Percentiles rank a stretch among this genome's conserved stretches.
Conservation (phyloP, 768 basidiomycete genomes). For the Termitomyces heimii region DNA sequence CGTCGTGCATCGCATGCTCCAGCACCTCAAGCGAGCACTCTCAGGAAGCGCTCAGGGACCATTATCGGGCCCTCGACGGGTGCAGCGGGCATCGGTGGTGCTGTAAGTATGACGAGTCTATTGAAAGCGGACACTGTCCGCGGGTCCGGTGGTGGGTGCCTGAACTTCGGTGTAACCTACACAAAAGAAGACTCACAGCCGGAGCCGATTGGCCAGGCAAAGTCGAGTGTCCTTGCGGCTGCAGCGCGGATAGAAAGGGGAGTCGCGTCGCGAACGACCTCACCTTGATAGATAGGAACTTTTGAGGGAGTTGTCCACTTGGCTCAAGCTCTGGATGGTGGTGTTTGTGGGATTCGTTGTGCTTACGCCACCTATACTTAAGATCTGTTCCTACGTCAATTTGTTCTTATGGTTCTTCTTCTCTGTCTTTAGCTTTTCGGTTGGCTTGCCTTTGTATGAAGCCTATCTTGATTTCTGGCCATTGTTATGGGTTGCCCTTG, state of each 20-base stretch:
- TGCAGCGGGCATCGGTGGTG: slow-evolving; percentile 15
- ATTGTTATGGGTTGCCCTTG: background rate
- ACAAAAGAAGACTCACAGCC: slow-evolving; percentile 4
- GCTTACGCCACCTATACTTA: background rate
- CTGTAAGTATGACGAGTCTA: slow-evolving; percentile 17
- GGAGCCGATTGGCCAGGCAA: slow-evolving; percentile 9
- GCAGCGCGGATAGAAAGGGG: slow-evolving; percentile 24
- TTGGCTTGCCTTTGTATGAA: background rate
- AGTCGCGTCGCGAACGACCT: background rate
- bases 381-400: background rate
- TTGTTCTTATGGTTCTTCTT: background rate
- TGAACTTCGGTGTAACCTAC: slow-evolving; percentile 16
- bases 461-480: background rate
- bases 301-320: background rate
- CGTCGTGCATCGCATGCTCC: slow-evolving; percentile 22
- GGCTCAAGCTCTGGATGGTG: background rate
- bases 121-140: slow-evolving; percentile 6
- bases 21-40: slow-evolving; percentile 16
- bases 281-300: slow-evolving; percentile 2
- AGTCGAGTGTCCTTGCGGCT: slow-evolving; percentile 20
- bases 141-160: slow-evolving; percentile 16
- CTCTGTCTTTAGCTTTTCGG: background rate
- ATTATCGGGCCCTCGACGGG: slow-evolving; percentile 17
- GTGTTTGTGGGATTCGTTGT: background rate
- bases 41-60: slow-evolving; percentile 27